Conservation (phyloP, 192 early-diverging fungal species). For the Obelidium mucronatum region DNA sequence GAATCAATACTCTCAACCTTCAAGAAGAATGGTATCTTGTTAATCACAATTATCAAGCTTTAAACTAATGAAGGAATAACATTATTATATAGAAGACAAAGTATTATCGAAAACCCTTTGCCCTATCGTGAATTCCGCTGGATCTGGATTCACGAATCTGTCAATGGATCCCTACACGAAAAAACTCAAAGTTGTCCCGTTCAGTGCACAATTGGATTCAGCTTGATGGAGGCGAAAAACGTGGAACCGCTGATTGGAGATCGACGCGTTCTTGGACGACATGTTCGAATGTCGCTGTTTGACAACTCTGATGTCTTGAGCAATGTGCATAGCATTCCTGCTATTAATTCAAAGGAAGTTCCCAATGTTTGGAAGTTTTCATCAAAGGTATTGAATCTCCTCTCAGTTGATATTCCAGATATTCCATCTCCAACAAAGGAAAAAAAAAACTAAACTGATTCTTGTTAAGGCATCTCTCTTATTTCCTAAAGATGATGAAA, state of each 20-base stretch:
- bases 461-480: conserved; percentile 52
- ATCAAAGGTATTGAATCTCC: conserved; percentile 40
- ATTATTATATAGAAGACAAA: conserved; percentile 22
- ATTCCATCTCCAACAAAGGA: neutral
- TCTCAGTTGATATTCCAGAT: neutral
- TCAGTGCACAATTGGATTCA: conserved; percentile 54
- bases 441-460: too few species aligned
- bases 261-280: conserved; percentile 45
- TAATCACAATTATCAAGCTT: neutral
- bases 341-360: conserved; percentile 35
- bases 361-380: conserved; percentile 52
- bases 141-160: conserved; percentile 27
- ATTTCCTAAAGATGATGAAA: conserved; percentile 59
- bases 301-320: conserved; percentile 48
- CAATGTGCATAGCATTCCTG: conserved; percentile 59
- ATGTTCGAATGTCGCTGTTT: conserved; percentile 58
- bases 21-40: conserved; percentile 7
- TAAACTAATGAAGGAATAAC: neutral
- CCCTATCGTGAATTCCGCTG: conserved; percentile 21
- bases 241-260: conserved; percentile 34
- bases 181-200: conserved; percentile 31
- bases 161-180: conserved; percentile 31
- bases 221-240: conserved; percentile 47
- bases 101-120: conserved; percentile 27
- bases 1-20: conserved; percentile 30